These are phyloP conservation scores for Tephrocybe sp. DNA, from an alignment of 768 basidiomycete genomes.

Conservation along the genomic window DNA sequence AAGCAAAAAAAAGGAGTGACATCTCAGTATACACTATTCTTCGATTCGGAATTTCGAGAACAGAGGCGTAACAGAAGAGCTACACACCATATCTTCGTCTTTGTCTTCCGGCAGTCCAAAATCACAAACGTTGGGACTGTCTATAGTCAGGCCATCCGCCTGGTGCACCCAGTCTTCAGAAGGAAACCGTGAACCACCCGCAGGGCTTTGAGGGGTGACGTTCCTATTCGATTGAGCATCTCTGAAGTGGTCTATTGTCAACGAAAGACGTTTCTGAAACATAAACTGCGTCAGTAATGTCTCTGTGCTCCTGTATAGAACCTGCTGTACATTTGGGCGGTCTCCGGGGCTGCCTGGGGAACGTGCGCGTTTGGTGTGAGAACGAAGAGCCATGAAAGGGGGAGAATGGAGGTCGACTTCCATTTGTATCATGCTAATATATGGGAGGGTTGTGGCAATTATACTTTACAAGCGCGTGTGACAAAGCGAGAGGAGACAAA, in stretches of 20 bases:
- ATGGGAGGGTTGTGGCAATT: neutral
- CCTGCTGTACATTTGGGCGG: constrained; percentile 49
- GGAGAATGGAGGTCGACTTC: constrained; percentile 56
- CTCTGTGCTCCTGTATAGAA: neutral
- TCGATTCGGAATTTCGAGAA: too few relatives aligned
- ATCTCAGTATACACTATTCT: neutral
- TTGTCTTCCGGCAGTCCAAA: constrained; percentile 2
- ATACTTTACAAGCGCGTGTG: constrained; percentile 2
- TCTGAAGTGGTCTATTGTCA: constrained; percentile 31
- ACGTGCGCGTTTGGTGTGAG: constrained; percentile 51
- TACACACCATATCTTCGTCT: constrained; percentile 58
- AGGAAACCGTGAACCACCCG: constrained; percentile 38
- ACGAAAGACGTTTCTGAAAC: constrained; percentile 57
- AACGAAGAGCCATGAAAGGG: constrained; percentile 36
- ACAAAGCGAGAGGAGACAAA: constrained; percentile 3
- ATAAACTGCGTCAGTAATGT: neutral
- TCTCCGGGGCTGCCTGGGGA: constrained; percentile 56
- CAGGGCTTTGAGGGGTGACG: constrained; percentile 20
- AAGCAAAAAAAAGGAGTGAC: neutral
- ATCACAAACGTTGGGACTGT: constrained; percentile 40
- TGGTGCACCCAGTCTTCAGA: constrained; percentile 79
- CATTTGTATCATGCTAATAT: constrained; percentile 40
- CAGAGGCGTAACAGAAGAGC: too few relatives aligned
- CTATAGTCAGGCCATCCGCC: constrained; percentile 65
- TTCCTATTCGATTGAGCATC: constrained; percentile 16